Percentiles rank a stretch among this genome's conserved stretches.
phyloP scores from a whole-genome alignment of 1,139 yeast genomes.

The Pichia sp. region DNA sequence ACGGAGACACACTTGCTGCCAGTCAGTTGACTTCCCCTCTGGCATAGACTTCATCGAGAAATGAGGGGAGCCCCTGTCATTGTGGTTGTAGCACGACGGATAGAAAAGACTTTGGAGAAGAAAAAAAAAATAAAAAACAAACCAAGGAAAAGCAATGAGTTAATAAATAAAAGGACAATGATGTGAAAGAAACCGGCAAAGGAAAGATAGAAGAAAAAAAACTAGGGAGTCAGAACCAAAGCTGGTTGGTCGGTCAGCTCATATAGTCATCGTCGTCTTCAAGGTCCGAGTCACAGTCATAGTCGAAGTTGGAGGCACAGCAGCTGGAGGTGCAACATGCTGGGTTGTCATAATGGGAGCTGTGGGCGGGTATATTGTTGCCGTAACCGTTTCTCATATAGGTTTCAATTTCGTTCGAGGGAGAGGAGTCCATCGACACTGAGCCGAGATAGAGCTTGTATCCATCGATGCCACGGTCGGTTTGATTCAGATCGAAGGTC shows the following conservation, averaged over 20 bases:
- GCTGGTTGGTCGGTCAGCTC: not conserved
- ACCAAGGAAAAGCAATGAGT: not conserved
- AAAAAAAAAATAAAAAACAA: not conserved
- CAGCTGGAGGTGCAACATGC: slow-evolving; percentile 12
- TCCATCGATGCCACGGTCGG: slow-evolving; percentile 34
- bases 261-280: slow-evolving; percentile 22
- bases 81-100: not conserved
- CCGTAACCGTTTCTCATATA: slow-evolving; percentile 39
- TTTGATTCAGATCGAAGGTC: slow-evolving; percentile 30
- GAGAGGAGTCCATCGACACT: slow-evolving; percentile 26
- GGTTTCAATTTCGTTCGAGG: slow-evolving; percentile 37
- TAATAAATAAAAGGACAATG: not conserved
- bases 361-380: not conserved
- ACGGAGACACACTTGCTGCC: not conserved
- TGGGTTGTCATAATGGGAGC: slow-evolving; percentile 21
- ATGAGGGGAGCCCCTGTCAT: not conserved
- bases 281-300: slow-evolving; percentile 27
- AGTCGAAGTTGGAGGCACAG: slow-evolving; percentile 16
- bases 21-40: not conserved
- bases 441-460: slow-evolving; percentile 30
- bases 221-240: too few species aligned
- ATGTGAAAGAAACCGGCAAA: not conserved
- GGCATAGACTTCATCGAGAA: not conserved
- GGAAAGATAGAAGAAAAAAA: not conserved
- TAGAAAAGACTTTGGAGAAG: not conserved